These are phyloP conservation scores for Pichia scutulata DNA, from an alignment of 805 yeast genomes.

Conservation along the genomic window DNA sequence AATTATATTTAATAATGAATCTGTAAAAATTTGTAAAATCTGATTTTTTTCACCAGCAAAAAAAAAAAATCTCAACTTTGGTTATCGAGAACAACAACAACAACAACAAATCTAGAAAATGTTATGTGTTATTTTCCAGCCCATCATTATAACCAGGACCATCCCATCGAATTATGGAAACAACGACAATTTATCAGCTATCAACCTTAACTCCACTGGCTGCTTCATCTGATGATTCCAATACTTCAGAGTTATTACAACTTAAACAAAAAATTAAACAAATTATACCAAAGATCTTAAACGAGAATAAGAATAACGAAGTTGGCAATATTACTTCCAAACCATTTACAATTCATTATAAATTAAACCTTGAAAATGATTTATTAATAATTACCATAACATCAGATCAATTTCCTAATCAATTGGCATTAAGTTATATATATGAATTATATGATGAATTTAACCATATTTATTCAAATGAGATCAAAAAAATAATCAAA, in stretches of 20 bases:
- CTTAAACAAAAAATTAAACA: conserved; percentile 82
- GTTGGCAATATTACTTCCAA: conserved; percentile 3
- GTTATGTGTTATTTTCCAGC: neutral
- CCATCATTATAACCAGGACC: neutral
- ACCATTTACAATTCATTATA: conserved; percentile 11
- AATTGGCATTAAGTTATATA: conserved; percentile 80
- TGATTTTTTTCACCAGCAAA: no score
- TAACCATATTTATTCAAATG: conserved; percentile 64
- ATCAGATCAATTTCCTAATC: conserved; percentile 75
- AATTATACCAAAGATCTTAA: conserved; percentile 34
- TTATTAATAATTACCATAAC: conserved; percentile 49
- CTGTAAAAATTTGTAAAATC: neutral
- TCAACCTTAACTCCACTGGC: conserved; percentile 72
- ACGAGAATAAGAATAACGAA: neutral
- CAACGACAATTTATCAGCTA: conserved; percentile 11
- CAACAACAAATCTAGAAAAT: no score
- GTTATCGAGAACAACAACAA: neutral
- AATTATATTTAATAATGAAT: no score
- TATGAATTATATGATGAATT: conserved; percentile 79
- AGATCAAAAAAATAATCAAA: conserved; percentile 29
- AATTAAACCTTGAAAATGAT: conserved; percentile 1
- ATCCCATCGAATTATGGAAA: conserved; percentile 8
- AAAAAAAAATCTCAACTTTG: no score
- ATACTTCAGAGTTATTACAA: conserved; percentile 50
- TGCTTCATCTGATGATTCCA: conserved; percentile 83